Evolutionary conservation across 352 stramenopile species (phyloP), one percentile per base, ranked within the genome.

Genomic region (Globisporangium nodosum): DNA sequence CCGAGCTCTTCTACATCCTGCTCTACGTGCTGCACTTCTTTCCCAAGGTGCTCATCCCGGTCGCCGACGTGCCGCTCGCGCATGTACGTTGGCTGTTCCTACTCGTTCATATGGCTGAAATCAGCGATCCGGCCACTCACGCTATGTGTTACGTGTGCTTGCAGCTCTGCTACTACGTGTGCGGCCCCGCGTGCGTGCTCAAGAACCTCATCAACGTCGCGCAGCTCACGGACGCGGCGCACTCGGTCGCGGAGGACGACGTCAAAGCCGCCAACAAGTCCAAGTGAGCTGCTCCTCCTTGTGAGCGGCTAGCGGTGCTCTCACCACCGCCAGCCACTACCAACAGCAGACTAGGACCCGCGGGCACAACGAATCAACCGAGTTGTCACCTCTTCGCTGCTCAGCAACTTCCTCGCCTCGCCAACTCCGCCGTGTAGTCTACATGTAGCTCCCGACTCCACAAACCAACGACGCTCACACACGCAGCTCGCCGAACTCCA

Each of bases 191-290:
- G 21, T 96, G 84, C 54, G 72, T 94, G 55, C 80, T 96, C 68
- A 98, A 98, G 79, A 96, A 97, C 70, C 63, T 97, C 55, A 87
- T 95, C 61, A 98, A 98, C 71, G 63, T 97, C 30, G 88, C 87
- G 43, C 92, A 98, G 66, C 80, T 98, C 45, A 78, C 67, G 51
- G 93, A 86, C 59, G 92, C 92, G 8, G 82, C 87, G 4, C 60
- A 92, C 65, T 73, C 81, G 15, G 68, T 98, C 37, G 92, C 89
- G 7, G 65, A 69, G 46, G 76, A 90, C 47, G 81, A 90, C 49
- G 67, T 85, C 54, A 56, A 56, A 9, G 52, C 65, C 7, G 70
- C 69, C 49, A 87, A 85, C 67, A 90, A 88, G 68, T 61, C 73
- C 58, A 74, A 76, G 71, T 85, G 79, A 65, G 37, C 39, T 37